These are phyloP conservation scores for Tagetes patula DNA, from an alignment of 129 eudicot species.

Conservation along the genomic window DNA sequence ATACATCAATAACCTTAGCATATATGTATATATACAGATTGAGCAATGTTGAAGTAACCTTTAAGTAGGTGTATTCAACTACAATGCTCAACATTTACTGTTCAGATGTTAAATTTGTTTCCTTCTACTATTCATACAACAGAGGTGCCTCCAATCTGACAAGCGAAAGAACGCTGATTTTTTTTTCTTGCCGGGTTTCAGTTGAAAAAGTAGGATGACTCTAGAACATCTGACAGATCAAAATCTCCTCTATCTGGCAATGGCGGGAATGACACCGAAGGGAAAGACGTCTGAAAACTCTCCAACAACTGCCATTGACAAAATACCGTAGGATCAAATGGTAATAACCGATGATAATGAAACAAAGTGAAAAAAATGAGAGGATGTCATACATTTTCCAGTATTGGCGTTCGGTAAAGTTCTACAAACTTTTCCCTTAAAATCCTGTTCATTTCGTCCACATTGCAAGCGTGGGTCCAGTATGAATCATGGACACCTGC, in stretches of 20 bases:
- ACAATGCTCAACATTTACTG: slow-evolving; percentile 20
- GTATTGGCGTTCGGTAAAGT: slow-evolving; percentile 72
- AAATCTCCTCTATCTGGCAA: slow-evolving; percentile 93
- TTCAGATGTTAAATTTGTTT: background rate
- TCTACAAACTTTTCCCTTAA: slow-evolving; percentile 93
- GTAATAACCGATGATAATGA: background rate
- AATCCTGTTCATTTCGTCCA: slow-evolving; percentile 75
- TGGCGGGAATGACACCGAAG: slow-evolving; percentile 71
- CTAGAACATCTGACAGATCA: slow-evolving; percentile 70
- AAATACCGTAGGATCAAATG: slow-evolving; percentile 12
- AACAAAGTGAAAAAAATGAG: background rate
- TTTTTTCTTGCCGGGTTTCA: slow-evolving; percentile 26
- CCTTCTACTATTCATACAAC: slow-evolving; percentile 19
- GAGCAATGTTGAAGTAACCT: slow-evolving; percentile 12
- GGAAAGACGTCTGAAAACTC: slow-evolving; percentile 69
- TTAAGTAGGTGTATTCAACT: slow-evolving; percentile 5
- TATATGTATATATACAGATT: slow-evolving; percentile 16
- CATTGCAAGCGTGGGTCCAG: slow-evolving; percentile 98
- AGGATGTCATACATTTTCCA: slow-evolving; percentile 67
- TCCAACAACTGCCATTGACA: slow-evolving; percentile 62
- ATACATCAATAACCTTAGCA: slow-evolving; percentile 17
- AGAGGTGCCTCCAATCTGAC: slow-evolving; percentile 11
- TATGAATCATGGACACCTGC: slow-evolving; percentile 99
- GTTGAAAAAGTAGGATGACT: slow-evolving; percentile 90
- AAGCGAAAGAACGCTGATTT: slow-evolving; percentile 15